Percentiles rank a stretch among this genome's conserved stretches.
These are phyloP conservation scores for Rhododendron ovatum DNA, from an alignment of 148 eudicot species.

Conservation along the genomic window DNA sequence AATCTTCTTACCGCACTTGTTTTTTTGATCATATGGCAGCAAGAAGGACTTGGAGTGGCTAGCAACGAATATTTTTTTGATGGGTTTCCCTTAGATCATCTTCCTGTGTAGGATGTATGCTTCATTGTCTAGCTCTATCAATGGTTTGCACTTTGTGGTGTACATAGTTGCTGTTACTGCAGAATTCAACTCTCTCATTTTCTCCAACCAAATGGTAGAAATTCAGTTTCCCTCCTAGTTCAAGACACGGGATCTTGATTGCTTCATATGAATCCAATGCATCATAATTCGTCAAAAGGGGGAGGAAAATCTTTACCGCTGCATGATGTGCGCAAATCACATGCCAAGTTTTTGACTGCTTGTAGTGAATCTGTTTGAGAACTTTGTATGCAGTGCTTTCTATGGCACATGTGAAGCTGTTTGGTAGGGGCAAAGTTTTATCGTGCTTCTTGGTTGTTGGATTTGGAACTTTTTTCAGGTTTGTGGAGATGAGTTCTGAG, in stretches of 20 bases:
- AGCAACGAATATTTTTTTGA: slow-evolving; percentile 59
- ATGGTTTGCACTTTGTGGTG: slow-evolving; percentile 24
- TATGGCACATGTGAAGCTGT: neutral
- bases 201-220: slow-evolving; percentile 13
- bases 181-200: slow-evolving; percentile 5
- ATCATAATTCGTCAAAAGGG: neutral
- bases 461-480: slow-evolving; percentile 17
- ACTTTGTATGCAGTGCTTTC: neutral
- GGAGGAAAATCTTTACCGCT: neutral
- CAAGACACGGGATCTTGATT: slow-evolving; percentile 3
- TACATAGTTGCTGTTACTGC: slow-evolving; percentile 35
- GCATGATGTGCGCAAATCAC: slow-evolving; percentile 32
- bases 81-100: slow-evolving; percentile 54
- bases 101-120: slow-evolving; percentile 33
- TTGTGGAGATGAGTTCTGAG: slow-evolving; percentile 15
- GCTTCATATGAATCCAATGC: slow-evolving; percentile 8
- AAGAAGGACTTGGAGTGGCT: slow-evolving; percentile 44
- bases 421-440: neutral
- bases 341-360: slow-evolving; percentile 30
- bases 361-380: slow-evolving; percentile 15
- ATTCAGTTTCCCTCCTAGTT: slow-evolving; percentile 9
- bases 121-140: neutral
- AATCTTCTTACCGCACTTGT: neutral
- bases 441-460: slow-evolving; percentile 13
- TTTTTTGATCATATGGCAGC: slow-evolving; percentile 36